phyloP scores from a whole-genome alignment of 2,329 filamentous ascomycete species.

The Ophiocordyceps camponoti-saundersi region DNA sequence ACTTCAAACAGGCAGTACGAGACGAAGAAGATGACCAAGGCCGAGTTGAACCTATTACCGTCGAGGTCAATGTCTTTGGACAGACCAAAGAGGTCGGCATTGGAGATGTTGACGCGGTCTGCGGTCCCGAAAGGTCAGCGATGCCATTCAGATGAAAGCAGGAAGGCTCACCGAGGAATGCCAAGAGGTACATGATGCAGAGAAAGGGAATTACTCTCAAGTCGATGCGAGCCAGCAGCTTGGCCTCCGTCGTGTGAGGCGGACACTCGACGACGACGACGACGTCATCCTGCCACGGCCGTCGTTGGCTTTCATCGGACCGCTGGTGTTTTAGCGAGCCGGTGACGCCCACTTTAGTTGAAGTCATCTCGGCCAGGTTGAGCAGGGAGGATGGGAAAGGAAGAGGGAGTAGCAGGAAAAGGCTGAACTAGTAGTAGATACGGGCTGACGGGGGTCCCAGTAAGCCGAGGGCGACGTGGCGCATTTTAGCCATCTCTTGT shows the following conservation, averaged over 20 bases:
- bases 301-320: background rate
- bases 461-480: background rate
- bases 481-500: background rate
- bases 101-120: slow-evolving; percentile 64
- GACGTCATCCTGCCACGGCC: background rate
- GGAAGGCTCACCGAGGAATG: slow-evolving; percentile 39
- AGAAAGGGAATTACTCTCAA: slow-evolving; percentile 55
- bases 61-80: slow-evolving; percentile 41
- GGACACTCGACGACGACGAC: slow-evolving; percentile 18
- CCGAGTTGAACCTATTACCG: slow-evolving; percentile 50
- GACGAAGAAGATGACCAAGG: slow-evolving; percentile 67
- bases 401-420: background rate
- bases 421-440: background rate
- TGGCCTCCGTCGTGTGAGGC: slow-evolving; percentile 41
- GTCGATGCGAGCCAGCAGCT: slow-evolving; percentile 54
- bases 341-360: background rate
- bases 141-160: background rate
- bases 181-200: slow-evolving; percentile 53
- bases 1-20: slow-evolving; percentile 61
- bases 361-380: background rate
- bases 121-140: slow-evolving; percentile 1
- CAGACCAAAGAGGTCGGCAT: slow-evolving; percentile 53
- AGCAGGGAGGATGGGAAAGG: background rate
- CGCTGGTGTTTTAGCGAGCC: background rate
- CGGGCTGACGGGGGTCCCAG: background rate